Base-by-base conservation (phyloP, 2,329 filamentous ascomycete genomes). In the Fusarium newnesense region DNA sequence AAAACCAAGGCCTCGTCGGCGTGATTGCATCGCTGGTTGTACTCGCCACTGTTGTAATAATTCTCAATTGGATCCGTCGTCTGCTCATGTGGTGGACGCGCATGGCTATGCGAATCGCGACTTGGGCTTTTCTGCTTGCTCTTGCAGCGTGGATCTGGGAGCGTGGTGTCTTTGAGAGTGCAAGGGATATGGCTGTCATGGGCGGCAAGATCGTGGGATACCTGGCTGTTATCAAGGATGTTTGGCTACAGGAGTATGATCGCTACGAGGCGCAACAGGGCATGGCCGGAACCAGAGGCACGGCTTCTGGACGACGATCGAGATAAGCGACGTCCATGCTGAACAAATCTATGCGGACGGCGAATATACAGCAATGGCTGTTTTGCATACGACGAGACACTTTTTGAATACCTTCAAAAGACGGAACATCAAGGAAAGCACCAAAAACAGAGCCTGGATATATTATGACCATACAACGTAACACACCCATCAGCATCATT, bases 61-160 rank as follows among this genome's bases (percentile, higher is more conserved):
- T 95, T 64, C 85, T 96, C 72, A 88, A 91, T 79, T 92, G 93
- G 84, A 84, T 94, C 24, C 90, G 91, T 69, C 89, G 94, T 68
- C 83, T 94, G 26, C 86, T 97, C 65, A 84, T 94, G 78, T 97
- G 91, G 84, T 94, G 94, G 90, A 89, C 94, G 59, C 85, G 88
- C n/a, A 79, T 97, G 62, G 86, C 87, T 16, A 80, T 94, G 71
- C 84, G 88, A 30, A 74, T 94, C 46, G 80, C 88, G 4, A 90
- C 94, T 72, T 96, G 91, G 90, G 87, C 87, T 3, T 80, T 84
- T 4, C 74, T 95, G 5, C 83, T 87, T 9, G 85, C 86, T 1
- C 46, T 90, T 1, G 85, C 85, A 1, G 84, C 90, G 24, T 86
- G 87, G 68, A 85, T 92, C 7, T 92, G 87, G 81, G 90, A 91